Evolutionary conservation across 768 basidiomycete genomes (phyloP).

Genomic region (Daedaleopsis sinensis): DNA sequence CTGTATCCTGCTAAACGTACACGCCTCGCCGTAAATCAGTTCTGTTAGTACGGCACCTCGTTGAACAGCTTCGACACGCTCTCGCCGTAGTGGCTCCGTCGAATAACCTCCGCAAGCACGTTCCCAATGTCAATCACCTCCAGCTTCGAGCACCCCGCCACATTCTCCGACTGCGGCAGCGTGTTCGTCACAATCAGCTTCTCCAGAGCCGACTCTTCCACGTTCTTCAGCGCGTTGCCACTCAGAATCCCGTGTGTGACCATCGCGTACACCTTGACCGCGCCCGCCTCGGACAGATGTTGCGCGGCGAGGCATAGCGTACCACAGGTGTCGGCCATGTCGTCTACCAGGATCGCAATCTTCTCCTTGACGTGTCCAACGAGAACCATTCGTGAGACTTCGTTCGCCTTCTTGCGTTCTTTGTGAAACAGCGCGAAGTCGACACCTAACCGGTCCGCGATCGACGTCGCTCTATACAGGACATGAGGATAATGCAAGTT

Average conservation of each 20-base stretch:
- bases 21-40: neutral
- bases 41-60: conserved; percentile 79
- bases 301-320: conserved; percentile 91
- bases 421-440: conserved; percentile 99
- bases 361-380: conserved; percentile 94
- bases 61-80: conserved; percentile 88
- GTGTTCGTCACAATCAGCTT: conserved; percentile 99
- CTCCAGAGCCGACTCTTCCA: conserved; percentile 77
- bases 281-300: conserved; percentile 89
- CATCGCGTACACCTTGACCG: conserved; percentile 82
- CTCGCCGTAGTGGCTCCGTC: conserved; percentile 97
- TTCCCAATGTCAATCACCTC: conserved; percentile 95
- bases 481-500: neutral
- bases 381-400: conserved; percentile 92
- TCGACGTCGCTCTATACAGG: conserved; percentile 82
- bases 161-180: conserved; percentile 85
- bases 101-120: conserved; percentile 94
- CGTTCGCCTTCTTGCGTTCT: conserved; percentile 96
- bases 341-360: conserved; percentile 93
- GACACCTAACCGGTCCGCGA: conserved; percentile 93
- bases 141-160: conserved; percentile 72
- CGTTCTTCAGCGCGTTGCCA: conserved; percentile 79
- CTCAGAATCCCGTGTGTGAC: conserved; percentile 97
- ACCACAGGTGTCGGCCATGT: conserved; percentile 98
- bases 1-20: conserved; percentile 6